Evolutionary conservation across 2,329 filamentous ascomycete species (phyloP), one percentile per base, ranked within the genome.

Genomic region (Talaromyces sp.): DNA sequence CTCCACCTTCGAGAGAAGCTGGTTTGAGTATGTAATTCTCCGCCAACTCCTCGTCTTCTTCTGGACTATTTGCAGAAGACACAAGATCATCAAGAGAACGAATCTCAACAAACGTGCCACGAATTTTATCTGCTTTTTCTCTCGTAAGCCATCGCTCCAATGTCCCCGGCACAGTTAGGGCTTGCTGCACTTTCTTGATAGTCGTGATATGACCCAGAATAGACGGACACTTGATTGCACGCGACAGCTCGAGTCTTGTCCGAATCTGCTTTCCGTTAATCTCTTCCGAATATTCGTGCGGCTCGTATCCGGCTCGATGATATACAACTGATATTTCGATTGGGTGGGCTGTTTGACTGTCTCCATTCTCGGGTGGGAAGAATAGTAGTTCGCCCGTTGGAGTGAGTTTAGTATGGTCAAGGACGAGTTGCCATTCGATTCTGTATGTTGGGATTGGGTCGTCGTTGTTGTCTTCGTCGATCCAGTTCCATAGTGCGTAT

Each of bases 201-300:
- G 76, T 80, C 0, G 76, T 72, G 14, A 82, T 68, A 60, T 82
- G 81, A 0, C 73, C 73, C 11, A 81, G 70, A 13, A 82, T 68
- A 8, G 77, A 75, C 0, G 81, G 80, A 60, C 80, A 82, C 69
- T 81, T 82, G 68, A 82, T 81, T 3, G 81, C 78, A 16, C 66
- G 63, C 2, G 78, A 79, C 14, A 70, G 68, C 63, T 82, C 80
- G 2, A 82, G 70, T 31, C 71, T 71, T 0, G 77, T 62, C 7
- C 80, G 73, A 24, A 57, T 66, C 24, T 66, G 43, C 8, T 59
- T 50, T 24, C 59, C 60, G 10, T 59, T 4, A 70, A 45, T 31
- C 69, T 49, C 74, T 66, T 33, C 64, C 63, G 2, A 78, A 73
- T 81, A 82, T 49, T 82, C 81, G 6, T 69, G 64, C 0, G 72